phyloP scores from a whole-genome alignment of 2,329 filamentous ascomycete genomes.

The Diaporthe humulicola region DNA sequence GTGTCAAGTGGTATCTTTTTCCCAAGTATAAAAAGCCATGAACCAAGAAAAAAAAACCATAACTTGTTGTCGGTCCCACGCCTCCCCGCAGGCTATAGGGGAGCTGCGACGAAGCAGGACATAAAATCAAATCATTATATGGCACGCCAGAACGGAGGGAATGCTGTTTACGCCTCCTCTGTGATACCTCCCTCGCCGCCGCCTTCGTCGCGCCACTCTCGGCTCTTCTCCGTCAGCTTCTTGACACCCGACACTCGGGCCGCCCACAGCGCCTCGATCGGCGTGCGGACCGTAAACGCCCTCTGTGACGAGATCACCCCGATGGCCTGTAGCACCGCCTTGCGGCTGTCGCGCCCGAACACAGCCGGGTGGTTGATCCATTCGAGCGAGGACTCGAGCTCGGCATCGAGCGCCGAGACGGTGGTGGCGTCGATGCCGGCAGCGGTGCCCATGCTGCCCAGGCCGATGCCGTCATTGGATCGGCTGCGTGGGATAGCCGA shows the following conservation, averaged over 20 bases:
- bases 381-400: slow-evolving; percentile 90
- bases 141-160: not conserved
- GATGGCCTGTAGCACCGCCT: slow-evolving; percentile 95
- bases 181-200: slow-evolving; percentile 78
- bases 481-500: slow-evolving; percentile 63
- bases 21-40: slow-evolving; percentile 30
- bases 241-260: slow-evolving; percentile 85
- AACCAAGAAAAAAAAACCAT: slow-evolving; percentile 23
- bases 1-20: slow-evolving; percentile 38
- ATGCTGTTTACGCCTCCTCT: slow-evolving; percentile 66
- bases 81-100: not conserved
- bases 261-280: slow-evolving; percentile 92
- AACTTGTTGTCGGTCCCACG: slow-evolving; percentile 6
- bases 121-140: slow-evolving; percentile 26
- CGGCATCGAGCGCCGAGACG: slow-evolving; percentile 88
- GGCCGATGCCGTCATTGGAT: slow-evolving; percentile 69
- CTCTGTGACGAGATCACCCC: slow-evolving; percentile 96
- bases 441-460: slow-evolving; percentile 58
- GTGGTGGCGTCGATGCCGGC: slow-evolving; percentile 87
- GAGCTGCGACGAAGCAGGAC: slow-evolving; percentile 9
- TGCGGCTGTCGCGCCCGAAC: slow-evolving; percentile 92
- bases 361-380: slow-evolving; percentile 99
- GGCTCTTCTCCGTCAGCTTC: slow-evolving; percentile 83
- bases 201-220: slow-evolving; percentile 91
- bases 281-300: slow-evolving; percentile 92